phyloP scores from a whole-genome alignment of 768 basidiomycete species.

The Nidula microcarpa region DNA sequence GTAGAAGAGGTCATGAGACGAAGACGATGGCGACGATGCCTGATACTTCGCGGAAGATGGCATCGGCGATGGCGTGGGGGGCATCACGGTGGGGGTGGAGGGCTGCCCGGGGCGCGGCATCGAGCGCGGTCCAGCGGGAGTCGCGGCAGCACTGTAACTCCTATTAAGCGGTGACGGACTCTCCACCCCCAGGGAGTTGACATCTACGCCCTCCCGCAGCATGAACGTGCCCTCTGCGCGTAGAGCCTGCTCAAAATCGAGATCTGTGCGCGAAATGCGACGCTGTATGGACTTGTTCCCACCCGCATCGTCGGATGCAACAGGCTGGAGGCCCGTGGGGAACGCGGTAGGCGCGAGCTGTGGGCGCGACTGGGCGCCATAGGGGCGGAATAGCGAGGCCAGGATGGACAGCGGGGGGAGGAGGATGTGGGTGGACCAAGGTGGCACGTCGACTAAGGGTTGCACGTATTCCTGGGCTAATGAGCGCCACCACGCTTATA shows the following conservation, averaged over 20 bases:
- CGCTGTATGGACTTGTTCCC: slow-evolving; percentile 36
- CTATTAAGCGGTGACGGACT: slow-evolving; percentile 35
- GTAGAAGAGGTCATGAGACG: slow-evolving; percentile 56
- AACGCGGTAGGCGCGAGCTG: slow-evolving; percentile 41
- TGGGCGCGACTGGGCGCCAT: slow-evolving; percentile 37
- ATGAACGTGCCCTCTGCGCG: slow-evolving; percentile 62
- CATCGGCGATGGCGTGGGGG: slow-evolving; percentile 62
- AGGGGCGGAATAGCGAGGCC: slow-evolving; percentile 64
- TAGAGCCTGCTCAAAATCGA: slow-evolving; percentile 81
- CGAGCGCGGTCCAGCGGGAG: slow-evolving; percentile 22
- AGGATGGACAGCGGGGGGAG: slow-evolving; percentile 35
- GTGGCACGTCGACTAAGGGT: no score
- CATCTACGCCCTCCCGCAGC: slow-evolving; percentile 69
- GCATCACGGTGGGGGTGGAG: slow-evolving; percentile 58
- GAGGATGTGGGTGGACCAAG: no score
- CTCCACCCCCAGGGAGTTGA: slow-evolving; percentile 60
- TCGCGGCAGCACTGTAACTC: slow-evolving; percentile 38
- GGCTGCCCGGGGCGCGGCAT: slow-evolving; percentile 41
- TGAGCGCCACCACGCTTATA: no score
- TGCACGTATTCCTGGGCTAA: no score
- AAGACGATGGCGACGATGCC: slow-evolving; percentile 45
- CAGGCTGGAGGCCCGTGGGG: slow-evolving; percentile 50
- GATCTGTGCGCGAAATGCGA: slow-evolving; percentile 68
- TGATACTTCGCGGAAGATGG: slow-evolving; percentile 16
- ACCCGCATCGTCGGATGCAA: slow-evolving; percentile 47